Percentiles rank a stretch among this genome's conserved stretches.
Evolutionary conservation across 2,329 filamentous ascomycete species (phyloP).

Genomic region (Thermochaetoides dissita): DNA sequence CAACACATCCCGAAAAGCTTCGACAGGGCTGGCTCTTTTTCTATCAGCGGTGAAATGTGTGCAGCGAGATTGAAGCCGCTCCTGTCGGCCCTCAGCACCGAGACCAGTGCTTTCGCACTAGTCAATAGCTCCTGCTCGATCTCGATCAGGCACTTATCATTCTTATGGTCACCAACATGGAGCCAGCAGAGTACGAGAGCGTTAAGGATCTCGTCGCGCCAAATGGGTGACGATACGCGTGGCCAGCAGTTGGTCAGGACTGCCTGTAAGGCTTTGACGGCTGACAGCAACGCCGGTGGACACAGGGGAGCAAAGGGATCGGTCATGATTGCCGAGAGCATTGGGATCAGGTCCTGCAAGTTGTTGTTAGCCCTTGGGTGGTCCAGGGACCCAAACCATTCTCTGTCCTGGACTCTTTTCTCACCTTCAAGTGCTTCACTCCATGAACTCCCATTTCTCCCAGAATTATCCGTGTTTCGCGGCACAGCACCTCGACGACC

Average conservation of each 20-base stretch:
- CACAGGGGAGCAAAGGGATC: conserved; percentile 52
- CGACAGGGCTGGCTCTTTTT: conserved; percentile 22
- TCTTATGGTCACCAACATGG: conserved; percentile 30
- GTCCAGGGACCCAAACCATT: too few species aligned
- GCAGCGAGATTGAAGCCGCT: conserved; percentile 17
- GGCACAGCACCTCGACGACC: conserved; percentile 43
- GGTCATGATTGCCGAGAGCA: conserved; percentile 49
- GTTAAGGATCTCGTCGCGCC: conserved; percentile 50
- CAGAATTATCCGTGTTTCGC: conserved; percentile 35
- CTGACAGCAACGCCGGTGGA: conserved; percentile 37
- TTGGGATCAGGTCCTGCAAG: conserved; percentile 47
- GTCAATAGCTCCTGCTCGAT: conserved; percentile 23
- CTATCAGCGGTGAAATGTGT: conserved; percentile 22
- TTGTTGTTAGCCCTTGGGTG: too few species aligned
- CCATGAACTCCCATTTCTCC: conserved; percentile 44
- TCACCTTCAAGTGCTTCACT: conserved; percentile 53
- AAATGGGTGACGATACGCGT: conserved; percentile 38
- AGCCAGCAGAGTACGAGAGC: conserved; percentile 51
- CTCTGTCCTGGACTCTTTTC: background rate
- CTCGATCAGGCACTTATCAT: background rate
- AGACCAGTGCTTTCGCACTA: conserved; percentile 22
- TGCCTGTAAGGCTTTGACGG: conserved; percentile 38
- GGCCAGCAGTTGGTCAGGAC: conserved; percentile 56
- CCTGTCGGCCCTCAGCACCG: conserved; percentile 18
- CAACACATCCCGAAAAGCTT: conserved; percentile 18